These are phyloP conservation scores for Nicotiana obtusifolia DNA, from an alignment of 257 asterid species.

Conservation along the genomic window DNA sequence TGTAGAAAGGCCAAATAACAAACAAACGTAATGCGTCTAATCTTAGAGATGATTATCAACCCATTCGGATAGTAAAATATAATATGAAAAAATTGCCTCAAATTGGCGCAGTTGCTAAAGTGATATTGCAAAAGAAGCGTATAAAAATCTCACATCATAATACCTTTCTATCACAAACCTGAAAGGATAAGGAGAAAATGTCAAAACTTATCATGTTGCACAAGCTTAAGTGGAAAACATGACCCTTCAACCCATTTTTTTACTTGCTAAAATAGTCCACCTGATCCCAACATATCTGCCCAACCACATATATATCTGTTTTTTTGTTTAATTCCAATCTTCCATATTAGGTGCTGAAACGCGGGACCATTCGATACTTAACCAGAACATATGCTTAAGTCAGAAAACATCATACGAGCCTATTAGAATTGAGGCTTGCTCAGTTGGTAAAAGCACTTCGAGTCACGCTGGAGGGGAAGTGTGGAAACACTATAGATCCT, in stretches of 20 bases:
- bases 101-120: not conserved
- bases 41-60: constrained; percentile 4
- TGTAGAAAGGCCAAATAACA: not conserved
- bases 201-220: not conserved
- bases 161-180: not conserved
- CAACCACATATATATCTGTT: too few species aligned
- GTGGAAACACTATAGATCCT: too few species aligned
- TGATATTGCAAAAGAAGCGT: not conserved
- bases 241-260: not conserved
- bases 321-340: too few species aligned
- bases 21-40: not conserved
- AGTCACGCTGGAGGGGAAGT: too few species aligned
- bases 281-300: constrained; percentile 9
- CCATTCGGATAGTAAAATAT: not conserved
- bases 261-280: not conserved
- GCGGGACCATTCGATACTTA: too few species aligned
- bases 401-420: too few species aligned
- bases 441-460: too few species aligned
- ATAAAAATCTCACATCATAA: not conserved
- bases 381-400: too few species aligned
- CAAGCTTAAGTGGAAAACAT: not conserved
- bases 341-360: too few species aligned
- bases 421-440: too few species aligned
- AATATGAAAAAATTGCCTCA: not conserved
- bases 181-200: not conserved